Evolutionary conservation across 768 basidiomycete genomes (phyloP), one percentile per base, ranked within the genome.

Genomic region (Rhizopogon vinicolor): DNA sequence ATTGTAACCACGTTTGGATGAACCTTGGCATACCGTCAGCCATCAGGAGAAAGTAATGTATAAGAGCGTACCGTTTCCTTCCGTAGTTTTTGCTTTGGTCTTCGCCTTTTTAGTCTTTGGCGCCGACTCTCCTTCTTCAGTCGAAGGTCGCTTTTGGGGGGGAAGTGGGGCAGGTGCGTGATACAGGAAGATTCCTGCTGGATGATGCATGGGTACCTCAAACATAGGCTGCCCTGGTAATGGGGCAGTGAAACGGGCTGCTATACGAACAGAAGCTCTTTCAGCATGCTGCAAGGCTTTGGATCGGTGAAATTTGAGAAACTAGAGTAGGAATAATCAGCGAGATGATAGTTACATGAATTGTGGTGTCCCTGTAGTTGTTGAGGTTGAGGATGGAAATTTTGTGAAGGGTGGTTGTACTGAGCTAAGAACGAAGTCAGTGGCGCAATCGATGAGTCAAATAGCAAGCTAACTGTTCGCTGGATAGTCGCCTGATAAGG

Each of bases 1-100:
- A 58, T 78, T 86, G 61, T 84, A 85, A 42, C 85, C 87, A 60
- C 86, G 83, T 71, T 83, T 84, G 40, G 84, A 81, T 44, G 80
- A 63, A 13, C 61, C 67, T 71, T 37, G 28, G 10, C 37, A 56
- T 44, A 56, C 33, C 12, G 37, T 61, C 33, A 61, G 42, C 53
- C 52, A 52, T 63, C 45, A 61, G 51, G 54, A 56, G 45, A 46
- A 43, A 58, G 44, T 48, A 48, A 31, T 9, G 44, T 28, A 40
- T 18, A 31, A 46, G 41, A 31, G 59, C 70, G 41, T 50, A 72
- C 70, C 68, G 58, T 68, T 67, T 33, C 68, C 66, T 13, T 74
- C 74, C 0, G 70, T 55, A 18, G 69, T 28, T 57, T 74, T 72
- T 18, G 70, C 50, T 60, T 75, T 75, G 10, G 69, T 67, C 62